These are phyloP conservation scores for Arthrobotrys entomopaga DNA, from an alignment of 2,329 filamentous ascomycete genomes.

Conservation along the genomic window DNA sequence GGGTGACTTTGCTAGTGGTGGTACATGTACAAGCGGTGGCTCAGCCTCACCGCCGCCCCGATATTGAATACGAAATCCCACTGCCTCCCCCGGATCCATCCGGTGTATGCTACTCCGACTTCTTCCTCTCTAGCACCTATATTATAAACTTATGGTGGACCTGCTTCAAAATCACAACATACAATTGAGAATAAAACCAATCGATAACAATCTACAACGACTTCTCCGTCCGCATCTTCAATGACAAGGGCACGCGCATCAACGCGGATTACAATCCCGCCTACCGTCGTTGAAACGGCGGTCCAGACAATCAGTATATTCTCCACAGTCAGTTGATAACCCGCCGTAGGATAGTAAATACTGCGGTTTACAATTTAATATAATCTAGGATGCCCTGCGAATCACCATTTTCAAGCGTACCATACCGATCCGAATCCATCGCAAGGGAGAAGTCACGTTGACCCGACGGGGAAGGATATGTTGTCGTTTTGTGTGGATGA, in stretches of 20 bases:
- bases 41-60: no score
- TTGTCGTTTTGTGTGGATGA: slow-evolving; percentile 12
- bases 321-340: no score
- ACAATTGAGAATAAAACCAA: background rate
- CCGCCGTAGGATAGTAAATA: no score
- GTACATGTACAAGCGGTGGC: no score
- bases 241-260: slow-evolving; percentile 11
- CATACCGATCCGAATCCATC: slow-evolving; percentile 1
- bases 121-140: background rate
- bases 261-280: background rate
- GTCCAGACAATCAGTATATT: slow-evolving; percentile 1
- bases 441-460: slow-evolving; percentile 5
- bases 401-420: background rate
- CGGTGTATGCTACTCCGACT: background rate
- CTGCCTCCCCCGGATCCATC: slow-evolving; percentile 1
- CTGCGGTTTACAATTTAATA: no score
- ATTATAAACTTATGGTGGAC: slow-evolving; percentile 19
- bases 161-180: background rate
- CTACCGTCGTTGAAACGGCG: slow-evolving; percentile 11
- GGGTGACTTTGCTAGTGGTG: no score
- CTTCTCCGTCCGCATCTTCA: slow-evolving; percentile 13
- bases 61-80: no score
- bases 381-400: slow-evolving; percentile 1
- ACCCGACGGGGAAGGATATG: background rate
- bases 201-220: slow-evolving; percentile 3